These are phyloP conservation scores for Kuraishia hungarica DNA, from an alignment of 805 yeast species.

Conservation along the genomic window DNA sequence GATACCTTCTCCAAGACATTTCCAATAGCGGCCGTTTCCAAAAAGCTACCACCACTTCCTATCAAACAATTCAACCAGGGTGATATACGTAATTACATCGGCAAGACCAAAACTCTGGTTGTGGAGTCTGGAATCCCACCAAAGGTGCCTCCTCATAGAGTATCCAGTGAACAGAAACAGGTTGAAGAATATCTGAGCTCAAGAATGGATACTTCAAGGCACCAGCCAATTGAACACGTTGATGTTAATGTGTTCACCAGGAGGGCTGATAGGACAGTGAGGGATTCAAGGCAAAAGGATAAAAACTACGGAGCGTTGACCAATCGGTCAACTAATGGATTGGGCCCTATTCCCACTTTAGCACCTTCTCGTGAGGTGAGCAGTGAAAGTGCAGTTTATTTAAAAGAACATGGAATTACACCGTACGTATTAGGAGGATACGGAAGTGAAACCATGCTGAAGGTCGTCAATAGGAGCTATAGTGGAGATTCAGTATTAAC, in stretches of 20 bases:
- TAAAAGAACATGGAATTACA: neutral
- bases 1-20: neutral
- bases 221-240: slow-evolving; percentile 8
- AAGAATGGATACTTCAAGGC: neutral
- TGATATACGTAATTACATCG: slow-evolving; percentile 13
- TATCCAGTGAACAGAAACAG: neutral
- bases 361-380: neutral
- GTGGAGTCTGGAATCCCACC: slow-evolving; percentile 7
- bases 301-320: neutral
- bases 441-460: slow-evolving; percentile 12
- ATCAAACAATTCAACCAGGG: slow-evolving; percentile 14
- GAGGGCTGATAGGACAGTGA: slow-evolving; percentile 9
- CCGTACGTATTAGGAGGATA: slow-evolving; percentile 22
- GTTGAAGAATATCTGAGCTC: slow-evolving; percentile 1
- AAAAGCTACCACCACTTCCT: slow-evolving; percentile 14
- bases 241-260: slow-evolving; percentile 18
- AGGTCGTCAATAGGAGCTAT: slow-evolving; percentile 10
- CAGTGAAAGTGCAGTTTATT: neutral
- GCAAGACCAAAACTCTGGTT: neutral
- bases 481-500: neutral
- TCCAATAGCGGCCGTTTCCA: neutral
- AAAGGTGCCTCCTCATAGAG: slow-evolving; percentile 4
- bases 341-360: neutral
- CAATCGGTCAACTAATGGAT: neutral
- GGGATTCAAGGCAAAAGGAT: neutral